A percentile compares a stretch with the other conserved stretches of the same genome.
Evolutionary conservation across 108 stramenopile species (phyloP).

Genomic region (Skeletonema menzelii): DNA sequence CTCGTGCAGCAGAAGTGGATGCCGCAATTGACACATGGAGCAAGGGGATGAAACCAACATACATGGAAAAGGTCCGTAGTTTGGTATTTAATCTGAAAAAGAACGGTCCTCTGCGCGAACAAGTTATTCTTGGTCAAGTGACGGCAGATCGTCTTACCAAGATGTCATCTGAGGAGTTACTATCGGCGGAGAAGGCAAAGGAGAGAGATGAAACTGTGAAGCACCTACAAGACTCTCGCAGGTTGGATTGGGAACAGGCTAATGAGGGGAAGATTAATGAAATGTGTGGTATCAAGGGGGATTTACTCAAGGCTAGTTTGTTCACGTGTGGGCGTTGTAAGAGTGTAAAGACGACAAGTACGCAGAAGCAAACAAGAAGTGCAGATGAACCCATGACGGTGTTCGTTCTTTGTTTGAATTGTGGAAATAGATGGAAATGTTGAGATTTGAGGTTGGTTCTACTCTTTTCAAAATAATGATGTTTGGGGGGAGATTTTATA

Average conservation of each 20-base stretch:
- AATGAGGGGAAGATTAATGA: slow-evolving; percentile 92
- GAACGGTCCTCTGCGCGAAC: slow-evolving; percentile 60
- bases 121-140: slow-evolving; percentile 68
- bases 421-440: slow-evolving; percentile 93
- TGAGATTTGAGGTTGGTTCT: slow-evolving; percentile 40
- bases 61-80: slow-evolving; percentile 73
- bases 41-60: slow-evolving; percentile 46
- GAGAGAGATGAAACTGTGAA: slow-evolving; percentile 56
- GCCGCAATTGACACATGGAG: slow-evolving; percentile 55
- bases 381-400: slow-evolving; percentile 99
- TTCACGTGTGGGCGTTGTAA: slow-evolving; percentile 97
- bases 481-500: slow-evolving; percentile 2
- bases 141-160: slow-evolving; percentile 54
- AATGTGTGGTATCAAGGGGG: slow-evolving; percentile 89
- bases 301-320: slow-evolving; percentile 80
- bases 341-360: slow-evolving; percentile 93
- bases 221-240: slow-evolving; percentile 69
- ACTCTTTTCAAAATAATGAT: neutral
- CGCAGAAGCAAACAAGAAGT: slow-evolving; percentile 97
- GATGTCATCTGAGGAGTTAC: slow-evolving; percentile 67
- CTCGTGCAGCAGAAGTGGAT: slow-evolving; percentile 76
- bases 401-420: slow-evolving; percentile 92
- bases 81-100: slow-evolving; percentile 89
- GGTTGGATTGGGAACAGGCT: slow-evolving; percentile 87
- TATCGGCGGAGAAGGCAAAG: slow-evolving; percentile 67